Conservation (phyloP, 2,329 filamentous ascomycete species). For the Knoxdaviesia proteae region DNA sequence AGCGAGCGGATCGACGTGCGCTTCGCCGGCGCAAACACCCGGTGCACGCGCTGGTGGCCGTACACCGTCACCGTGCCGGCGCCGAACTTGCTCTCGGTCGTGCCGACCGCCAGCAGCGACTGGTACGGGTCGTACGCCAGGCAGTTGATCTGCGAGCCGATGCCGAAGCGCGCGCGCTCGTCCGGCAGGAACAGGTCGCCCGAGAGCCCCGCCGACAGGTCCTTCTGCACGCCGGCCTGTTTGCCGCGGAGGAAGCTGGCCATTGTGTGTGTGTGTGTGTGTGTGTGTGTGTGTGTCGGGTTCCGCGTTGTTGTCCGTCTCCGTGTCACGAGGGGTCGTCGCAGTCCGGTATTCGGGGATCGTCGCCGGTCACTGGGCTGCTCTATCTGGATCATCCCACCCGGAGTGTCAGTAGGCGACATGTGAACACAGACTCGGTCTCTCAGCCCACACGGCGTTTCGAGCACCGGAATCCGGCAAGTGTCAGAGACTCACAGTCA, state of each 20-base stretch:
- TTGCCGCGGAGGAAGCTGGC: conserved; percentile 76
- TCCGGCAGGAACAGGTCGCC: conserved; percentile 65
- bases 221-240: conserved; percentile 80
- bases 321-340: background rate
- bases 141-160: conserved; percentile 58
- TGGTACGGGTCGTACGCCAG: conserved; percentile 87
- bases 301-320: background rate
- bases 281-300: background rate
- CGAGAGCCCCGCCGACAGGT: conserved; percentile 64
- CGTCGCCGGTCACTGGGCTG: too few species aligned
- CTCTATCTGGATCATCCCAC: too few species aligned
- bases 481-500: too few species aligned
- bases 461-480: too few species aligned
- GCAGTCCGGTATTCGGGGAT: background rate
- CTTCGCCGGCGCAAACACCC: conserved; percentile 48
- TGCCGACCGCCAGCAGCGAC: conserved; percentile 80
- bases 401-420: too few species aligned
- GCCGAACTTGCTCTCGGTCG: conserved; percentile 68
- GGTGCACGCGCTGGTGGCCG: conserved; percentile 62
- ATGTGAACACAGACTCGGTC: too few species aligned
- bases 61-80: conserved; percentile 76
- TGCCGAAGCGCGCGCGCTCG: conserved; percentile 63
- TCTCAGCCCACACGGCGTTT: too few species aligned
- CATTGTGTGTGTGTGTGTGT: conserved; percentile 29
- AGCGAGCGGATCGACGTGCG: conserved; percentile 56